A percentile compares a stretch with the other conserved stretches of the same genome.
Conservation (phyloP, 345 rosid genomes). For the Iberis pinnata region DNA sequence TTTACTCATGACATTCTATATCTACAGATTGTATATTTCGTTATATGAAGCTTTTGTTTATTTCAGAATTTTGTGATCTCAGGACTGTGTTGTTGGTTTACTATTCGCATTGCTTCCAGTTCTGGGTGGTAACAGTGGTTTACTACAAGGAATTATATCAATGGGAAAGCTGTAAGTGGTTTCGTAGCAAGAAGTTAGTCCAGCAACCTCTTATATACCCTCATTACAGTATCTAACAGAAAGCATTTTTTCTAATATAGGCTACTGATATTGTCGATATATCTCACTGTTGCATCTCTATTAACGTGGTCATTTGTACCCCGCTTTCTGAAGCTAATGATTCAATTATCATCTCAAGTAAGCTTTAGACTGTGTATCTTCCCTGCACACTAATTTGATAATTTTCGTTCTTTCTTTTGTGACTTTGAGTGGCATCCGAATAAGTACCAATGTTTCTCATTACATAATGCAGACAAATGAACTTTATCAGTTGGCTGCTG, state of each 20-base stretch:
- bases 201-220: conserved; percentile 4
- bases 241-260: conserved; percentile 35
- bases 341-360: conserved; percentile 95
- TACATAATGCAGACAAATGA: conserved; percentile 71
- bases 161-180: conserved; percentile 90
- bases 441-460: conserved; percentile 19
- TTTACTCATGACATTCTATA: conserved; percentile 12
- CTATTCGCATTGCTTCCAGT: conserved; percentile 92
- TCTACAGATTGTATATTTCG: background rate
- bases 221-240: conserved; percentile 4
- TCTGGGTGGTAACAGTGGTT: conserved; percentile 90
- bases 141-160: conserved; percentile 70
- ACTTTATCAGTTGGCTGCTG: conserved; percentile 97
- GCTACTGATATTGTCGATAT: conserved; percentile 67
- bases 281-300: conserved; percentile 64
- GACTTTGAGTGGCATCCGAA: conserved; percentile 4
- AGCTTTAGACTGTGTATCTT: conserved; percentile 33
- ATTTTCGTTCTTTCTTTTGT: background rate
- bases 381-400: no score
- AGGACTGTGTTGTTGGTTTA: conserved; percentile 97
- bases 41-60: conserved; percentile 9
- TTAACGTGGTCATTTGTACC: conserved; percentile 97
- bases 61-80: conserved; percentile 30
- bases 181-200: background rate
- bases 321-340: conserved; percentile 90